These are phyloP conservation scores for Brettanomyces bruxellensis DNA, from an alignment of 805 yeast genomes.

Conservation along the genomic window DNA sequence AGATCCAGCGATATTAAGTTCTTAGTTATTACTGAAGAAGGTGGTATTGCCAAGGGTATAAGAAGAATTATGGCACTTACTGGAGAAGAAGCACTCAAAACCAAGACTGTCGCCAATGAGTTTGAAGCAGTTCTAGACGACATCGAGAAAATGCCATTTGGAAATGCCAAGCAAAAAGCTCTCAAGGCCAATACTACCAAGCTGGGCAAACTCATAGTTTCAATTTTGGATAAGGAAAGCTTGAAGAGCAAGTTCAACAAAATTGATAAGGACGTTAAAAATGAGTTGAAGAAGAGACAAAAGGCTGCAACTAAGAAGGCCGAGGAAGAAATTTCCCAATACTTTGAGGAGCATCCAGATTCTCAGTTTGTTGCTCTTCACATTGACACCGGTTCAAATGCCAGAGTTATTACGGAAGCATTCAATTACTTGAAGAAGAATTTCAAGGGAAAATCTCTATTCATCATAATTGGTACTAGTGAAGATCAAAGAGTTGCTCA, in stretches of 20 bases:
- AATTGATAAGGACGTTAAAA: slow-evolving; percentile 81
- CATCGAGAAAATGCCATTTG: slow-evolving; percentile 57
- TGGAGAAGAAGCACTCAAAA: slow-evolving; percentile 83
- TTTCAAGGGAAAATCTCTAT: slow-evolving; percentile 65
- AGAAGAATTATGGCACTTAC: slow-evolving; percentile 97
- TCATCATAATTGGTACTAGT: slow-evolving; percentile 61
- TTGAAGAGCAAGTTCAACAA: slow-evolving; percentile 66
- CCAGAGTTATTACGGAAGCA: slow-evolving; percentile 93
- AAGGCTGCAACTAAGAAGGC: slow-evolving; percentile 82
- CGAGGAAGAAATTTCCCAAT: slow-evolving; percentile 63
- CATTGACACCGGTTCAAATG: slow-evolving; percentile 67
- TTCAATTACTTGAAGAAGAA: slow-evolving; percentile 73
- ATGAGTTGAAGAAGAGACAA: slow-evolving; percentile 78
- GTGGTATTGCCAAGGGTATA: slow-evolving; percentile 97
- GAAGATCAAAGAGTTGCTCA: slow-evolving; percentile 75
- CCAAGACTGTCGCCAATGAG: slow-evolving; percentile 74
- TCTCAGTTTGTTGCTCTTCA: slow-evolving; percentile 57
- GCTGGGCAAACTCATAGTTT: slow-evolving; percentile 72
- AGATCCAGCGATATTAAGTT: slow-evolving; percentile 91
- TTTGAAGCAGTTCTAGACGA: slow-evolving; percentile 53
- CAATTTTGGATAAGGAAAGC: slow-evolving; percentile 70
- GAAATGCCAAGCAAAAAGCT: slow-evolving; percentile 69
- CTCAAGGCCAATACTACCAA: slow-evolving; percentile 79
- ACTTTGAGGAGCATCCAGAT: slow-evolving; percentile 49
- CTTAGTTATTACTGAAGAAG: slow-evolving; percentile 83